Conservation (phyloP, 202 grass and related monocot species). For the Miscanthus sacchariflorus region DNA sequence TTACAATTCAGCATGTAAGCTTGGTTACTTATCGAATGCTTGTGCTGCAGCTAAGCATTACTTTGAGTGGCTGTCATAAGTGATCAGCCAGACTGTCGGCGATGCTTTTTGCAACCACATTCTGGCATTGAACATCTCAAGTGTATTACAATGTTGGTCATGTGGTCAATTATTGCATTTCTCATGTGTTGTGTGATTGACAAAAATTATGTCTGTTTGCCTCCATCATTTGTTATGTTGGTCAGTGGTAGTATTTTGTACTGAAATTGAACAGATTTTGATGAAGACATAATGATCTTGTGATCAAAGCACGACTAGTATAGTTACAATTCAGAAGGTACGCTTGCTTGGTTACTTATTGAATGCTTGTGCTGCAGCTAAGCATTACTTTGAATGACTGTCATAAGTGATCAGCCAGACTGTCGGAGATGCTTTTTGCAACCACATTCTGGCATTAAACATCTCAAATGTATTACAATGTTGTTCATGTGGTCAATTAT, state of each 20-base stretch:
- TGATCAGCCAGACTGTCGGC: background rate
- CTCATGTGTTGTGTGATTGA: background rate
- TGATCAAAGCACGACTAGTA: background rate
- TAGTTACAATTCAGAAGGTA: background rate
- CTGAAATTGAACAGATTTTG: background rate
- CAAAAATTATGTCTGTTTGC: background rate
- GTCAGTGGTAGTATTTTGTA: background rate
- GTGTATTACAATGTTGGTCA: background rate
- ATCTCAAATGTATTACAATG: background rate
- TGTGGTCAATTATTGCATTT: background rate
- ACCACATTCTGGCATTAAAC: background rate
- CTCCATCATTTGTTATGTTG: background rate
- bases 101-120: background rate
- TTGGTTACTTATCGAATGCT: background rate
- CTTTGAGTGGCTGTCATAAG: background rate
- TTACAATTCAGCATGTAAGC: background rate
- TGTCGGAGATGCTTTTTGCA: background rate
- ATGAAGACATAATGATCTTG: background rate
- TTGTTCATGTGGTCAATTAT: background rate
- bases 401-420: background rate
- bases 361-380: constrained; percentile 2
- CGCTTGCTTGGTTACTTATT: background rate
- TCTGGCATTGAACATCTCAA: background rate
- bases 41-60: background rate
- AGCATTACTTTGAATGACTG: background rate